Percentiles rank a stretch among this genome's conserved stretches.
Conservation (phyloP, 345 rosid genomes). For the Noccaea bulbosa region DNA sequence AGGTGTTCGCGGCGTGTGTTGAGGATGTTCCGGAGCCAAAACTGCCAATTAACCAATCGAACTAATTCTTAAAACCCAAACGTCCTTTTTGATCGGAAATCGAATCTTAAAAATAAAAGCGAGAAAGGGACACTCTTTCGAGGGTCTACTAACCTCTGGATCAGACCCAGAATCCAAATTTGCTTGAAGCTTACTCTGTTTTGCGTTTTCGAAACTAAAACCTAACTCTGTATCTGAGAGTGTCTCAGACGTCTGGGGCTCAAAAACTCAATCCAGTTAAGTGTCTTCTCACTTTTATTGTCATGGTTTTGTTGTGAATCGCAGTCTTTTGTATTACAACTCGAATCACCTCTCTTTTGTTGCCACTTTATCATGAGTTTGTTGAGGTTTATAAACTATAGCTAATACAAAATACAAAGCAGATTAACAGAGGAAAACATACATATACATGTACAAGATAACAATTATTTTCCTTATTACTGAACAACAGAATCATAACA, state of each 20-base stretch:
- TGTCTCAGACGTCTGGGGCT: slow-evolving; percentile 25
- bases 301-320: slow-evolving; percentile 38
- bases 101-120: too few relatives aligned
- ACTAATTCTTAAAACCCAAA: background rate
- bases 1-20: slow-evolving; percentile 31
- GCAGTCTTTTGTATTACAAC: background rate
- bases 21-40: slow-evolving; percentile 5
- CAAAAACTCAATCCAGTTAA: slow-evolving; percentile 22
- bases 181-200: background rate
- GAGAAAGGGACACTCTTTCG: slow-evolving; percentile 1
- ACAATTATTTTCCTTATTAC: too few relatives aligned
- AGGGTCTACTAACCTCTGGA: background rate
- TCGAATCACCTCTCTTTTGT: background rate
- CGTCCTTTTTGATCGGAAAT: background rate
- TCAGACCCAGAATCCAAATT: slow-evolving; percentile 16
- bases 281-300: slow-evolving; percentile 1
- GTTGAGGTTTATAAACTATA: slow-evolving; percentile 2
- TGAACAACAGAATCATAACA: background rate
- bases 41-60: slow-evolving; percentile 18
- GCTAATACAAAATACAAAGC: background rate
- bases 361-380: slow-evolving; percentile 6
- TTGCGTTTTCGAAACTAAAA: background rate
- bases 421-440: background rate
- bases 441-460: too few relatives aligned
- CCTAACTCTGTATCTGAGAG: slow-evolving; percentile 4